A percentile compares a stretch with the other conserved stretches of the same genome.
These are phyloP conservation scores for Amphibolis antarctica DNA, from an alignment of 106 monocot genomes.

Conservation along the genomic window DNA sequence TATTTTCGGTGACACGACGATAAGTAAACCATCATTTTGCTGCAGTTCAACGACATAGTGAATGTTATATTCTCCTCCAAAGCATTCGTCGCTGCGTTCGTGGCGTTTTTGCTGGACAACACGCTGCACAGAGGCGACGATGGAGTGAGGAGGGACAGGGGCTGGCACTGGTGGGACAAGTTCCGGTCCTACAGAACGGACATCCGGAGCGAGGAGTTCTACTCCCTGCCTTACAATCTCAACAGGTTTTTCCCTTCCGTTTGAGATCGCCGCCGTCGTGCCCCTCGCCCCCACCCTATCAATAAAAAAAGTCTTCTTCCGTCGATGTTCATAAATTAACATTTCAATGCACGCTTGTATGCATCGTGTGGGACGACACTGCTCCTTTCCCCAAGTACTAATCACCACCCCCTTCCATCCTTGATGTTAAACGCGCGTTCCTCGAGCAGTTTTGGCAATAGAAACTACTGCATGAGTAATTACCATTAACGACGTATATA, in stretches of 20 bases:
- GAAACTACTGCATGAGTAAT: no score
- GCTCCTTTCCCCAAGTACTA: no score
- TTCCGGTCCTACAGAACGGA: constrained; percentile 52
- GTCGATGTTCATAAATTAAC: neutral
- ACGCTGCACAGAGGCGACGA: constrained; percentile 37
- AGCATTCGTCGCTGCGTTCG: constrained; percentile 48
- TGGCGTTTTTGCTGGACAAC: constrained; percentile 63
- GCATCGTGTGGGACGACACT: neutral
- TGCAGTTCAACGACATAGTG: constrained; percentile 66
- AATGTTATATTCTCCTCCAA: constrained; percentile 72
- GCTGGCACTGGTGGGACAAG: constrained; percentile 57
- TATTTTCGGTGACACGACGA: no score
- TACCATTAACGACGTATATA: no score
- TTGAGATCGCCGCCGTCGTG: constrained; percentile 2
- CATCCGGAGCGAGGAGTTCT: constrained; percentile 64
- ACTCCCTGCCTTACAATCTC: constrained; percentile 56
- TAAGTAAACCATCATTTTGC: neutral
- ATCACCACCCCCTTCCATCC: neutral
- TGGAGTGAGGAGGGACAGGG: constrained; percentile 34
- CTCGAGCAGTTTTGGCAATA: no score
- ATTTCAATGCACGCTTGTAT: neutral
- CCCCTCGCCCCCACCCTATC: neutral
- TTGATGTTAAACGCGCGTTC: no score
- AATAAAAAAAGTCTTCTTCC: neutral
- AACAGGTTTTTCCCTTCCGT: constrained; percentile 61